Evolutionary conservation across 176 grass and related monocot genomes (phyloP).

Genomic region (Microstegium vimineum): DNA sequence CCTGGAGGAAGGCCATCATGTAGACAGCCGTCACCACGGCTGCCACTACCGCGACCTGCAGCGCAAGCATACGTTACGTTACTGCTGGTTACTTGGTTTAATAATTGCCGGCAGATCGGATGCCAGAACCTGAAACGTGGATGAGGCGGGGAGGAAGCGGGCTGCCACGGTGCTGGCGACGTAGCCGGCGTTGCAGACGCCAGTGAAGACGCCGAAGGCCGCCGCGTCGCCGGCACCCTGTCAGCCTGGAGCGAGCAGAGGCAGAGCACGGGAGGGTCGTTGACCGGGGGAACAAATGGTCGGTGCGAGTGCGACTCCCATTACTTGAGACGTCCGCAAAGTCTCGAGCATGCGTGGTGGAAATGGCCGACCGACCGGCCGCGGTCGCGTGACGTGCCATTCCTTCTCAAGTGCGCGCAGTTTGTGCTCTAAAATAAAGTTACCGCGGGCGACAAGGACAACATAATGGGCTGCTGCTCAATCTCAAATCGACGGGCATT

Average conservation of each 20-base stretch:
- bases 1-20: conserved; percentile 54
- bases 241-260: conserved; percentile 30
- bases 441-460: no score
- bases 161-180: conserved; percentile 34
- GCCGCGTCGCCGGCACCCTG: conserved; percentile 17
- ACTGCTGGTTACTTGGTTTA: background rate
- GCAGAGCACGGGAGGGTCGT: background rate
- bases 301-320: background rate
- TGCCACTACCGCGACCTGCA: conserved; percentile 29
- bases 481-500: no score
- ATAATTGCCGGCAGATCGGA: background rate
- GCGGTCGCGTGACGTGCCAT: no score
- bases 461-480: no score
- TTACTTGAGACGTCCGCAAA: background rate
- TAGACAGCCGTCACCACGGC: conserved; percentile 40
- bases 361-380: no score
- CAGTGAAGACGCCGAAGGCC: conserved; percentile 46
- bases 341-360: no score
- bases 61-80: background rate
- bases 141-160: conserved; percentile 36
- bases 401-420: no score
- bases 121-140: conserved; percentile 35
- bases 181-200: conserved; percentile 42
- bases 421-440: no score
- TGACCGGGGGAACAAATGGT: background rate